A percentile compares a stretch with the other conserved stretches of the same genome.
Conservation (phyloP, 73 alveolate species). For the Durusdinium trenchii region DNA sequence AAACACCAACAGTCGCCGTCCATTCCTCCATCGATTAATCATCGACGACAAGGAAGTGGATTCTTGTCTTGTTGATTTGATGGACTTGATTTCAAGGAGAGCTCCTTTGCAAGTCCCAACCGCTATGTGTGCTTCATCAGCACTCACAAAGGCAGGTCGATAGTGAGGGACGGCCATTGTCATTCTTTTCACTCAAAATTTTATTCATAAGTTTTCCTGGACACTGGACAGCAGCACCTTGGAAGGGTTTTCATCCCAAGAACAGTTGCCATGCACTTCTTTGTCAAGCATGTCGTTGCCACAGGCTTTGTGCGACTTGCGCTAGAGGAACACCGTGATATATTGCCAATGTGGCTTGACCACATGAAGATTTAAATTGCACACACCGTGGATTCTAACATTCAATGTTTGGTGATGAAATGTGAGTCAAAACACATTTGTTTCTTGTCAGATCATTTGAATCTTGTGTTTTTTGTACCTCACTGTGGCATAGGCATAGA, state of each 20-base stretch:
- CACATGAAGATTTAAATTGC: background rate
- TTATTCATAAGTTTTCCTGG: background rate
- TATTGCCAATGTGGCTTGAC: constrained; percentile 55
- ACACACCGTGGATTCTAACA: background rate
- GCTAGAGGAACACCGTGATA: constrained; percentile 77
- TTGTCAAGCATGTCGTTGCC: background rate
- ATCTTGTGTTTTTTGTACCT: background rate
- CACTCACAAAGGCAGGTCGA: constrained; percentile 53
- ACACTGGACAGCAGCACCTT: background rate
- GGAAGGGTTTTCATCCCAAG: background rate
- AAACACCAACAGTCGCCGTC: too few relatives aligned
- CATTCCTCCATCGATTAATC: too few relatives aligned
- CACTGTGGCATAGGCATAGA: too few relatives aligned
- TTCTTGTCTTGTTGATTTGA: background rate
- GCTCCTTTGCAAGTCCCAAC: constrained; percentile 67
- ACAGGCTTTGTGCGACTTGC: constrained; percentile 87
- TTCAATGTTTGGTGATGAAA: background rate
- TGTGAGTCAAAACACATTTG: too few relatives aligned
- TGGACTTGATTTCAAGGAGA: constrained; percentile 14
- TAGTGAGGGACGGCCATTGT: background rate
- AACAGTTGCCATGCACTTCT: background rate
- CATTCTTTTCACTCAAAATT: too few relatives aligned
- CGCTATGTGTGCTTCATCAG: constrained; percentile 76
- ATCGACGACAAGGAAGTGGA: background rate
- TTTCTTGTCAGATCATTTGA: background rate